Base-by-base conservation (phyloP, 2,329 filamentous ascomycete genomes). In the Colletotrichum navitas region DNA sequence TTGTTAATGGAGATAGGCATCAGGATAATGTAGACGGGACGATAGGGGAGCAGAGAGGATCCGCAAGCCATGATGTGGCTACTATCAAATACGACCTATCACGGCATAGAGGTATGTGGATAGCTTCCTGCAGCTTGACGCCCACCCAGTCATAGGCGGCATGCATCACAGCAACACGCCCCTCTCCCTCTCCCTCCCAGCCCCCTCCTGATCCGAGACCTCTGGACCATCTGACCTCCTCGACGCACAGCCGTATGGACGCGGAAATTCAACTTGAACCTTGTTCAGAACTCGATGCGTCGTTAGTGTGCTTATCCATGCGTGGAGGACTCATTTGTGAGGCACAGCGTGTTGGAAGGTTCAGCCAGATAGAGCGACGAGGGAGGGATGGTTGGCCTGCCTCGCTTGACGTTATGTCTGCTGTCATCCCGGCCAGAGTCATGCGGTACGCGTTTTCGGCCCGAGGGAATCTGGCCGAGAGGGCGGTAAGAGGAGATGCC, bases 241-340 rank as follows among this genome's bases (percentile, higher is more conserved):
- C 10, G 24, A 0, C 16, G 32, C 24, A 12, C 11, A 34, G 26
- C 21, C 39, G 43, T 41, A 3, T 34, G 29, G 39, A 63, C 49
- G 49, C 32, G 18, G 1, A 29, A 34, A 14, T 45, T 43, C 34
- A 54, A 34, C 61, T 32, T 45, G 54, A 29, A 29, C 14, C 54
- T 69, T 11, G 45, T 69, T 47, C 52, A 16, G 29, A 59, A 59
- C 36, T 32, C 36, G 32, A 58, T 51, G 54, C 18, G 14, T 18
- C 6, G 11, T 36, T 8, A 11, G 34, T 24, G n/a, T 10, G 21
- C 1, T 10, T 11, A 7, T 16, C n/a, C 11, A 3, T 24, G 14
- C n/a, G 14, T 18, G 12, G 14, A 18, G 11, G 54, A 26, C 14
- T 18, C 34, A 26, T 41, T n/a, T 56, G 2, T 6, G 7, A 6